phyloP scores from a whole-genome alignment of 805 yeast genomes.

The Teunomyces pallodes region DNA sequence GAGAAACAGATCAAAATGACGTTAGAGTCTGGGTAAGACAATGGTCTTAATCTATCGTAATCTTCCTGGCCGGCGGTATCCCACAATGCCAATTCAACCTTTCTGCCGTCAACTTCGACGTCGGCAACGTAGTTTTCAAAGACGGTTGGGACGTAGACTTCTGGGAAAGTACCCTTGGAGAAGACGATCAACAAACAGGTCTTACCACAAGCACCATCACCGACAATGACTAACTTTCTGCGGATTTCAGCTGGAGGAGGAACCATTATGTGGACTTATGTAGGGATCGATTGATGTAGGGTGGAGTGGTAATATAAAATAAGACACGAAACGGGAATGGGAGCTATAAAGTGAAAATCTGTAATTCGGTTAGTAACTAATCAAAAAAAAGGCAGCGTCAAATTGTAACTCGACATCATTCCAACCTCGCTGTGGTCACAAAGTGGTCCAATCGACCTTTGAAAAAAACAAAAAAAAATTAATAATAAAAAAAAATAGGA shows the following conservation, averaged over 20 bases:
- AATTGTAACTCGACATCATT: not conserved
- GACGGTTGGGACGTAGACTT: slow-evolving; percentile 46
- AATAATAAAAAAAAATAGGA: too few species aligned
- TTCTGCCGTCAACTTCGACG: slow-evolving; percentile 61
- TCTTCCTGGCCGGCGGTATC: slow-evolving; percentile 89
- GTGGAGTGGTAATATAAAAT: not conserved
- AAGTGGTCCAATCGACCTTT: too few species aligned
- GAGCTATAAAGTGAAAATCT: not conserved
- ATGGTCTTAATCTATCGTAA: slow-evolving; percentile 52
- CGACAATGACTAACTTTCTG: slow-evolving; percentile 31
- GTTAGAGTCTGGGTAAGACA: slow-evolving; percentile 39
- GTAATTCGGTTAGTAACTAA: not conserved
- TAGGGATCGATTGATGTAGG: not conserved
- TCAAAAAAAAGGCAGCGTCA: not conserved
- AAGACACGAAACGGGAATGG: not conserved
- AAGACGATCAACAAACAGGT: slow-evolving; percentile 32
- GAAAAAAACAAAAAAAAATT: too few species aligned
- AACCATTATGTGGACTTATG: slow-evolving; percentile 23
- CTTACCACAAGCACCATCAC: slow-evolving; percentile 33
- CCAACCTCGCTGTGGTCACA: not conserved
- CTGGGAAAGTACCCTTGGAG: slow-evolving; percentile 31
- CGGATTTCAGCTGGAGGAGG: slow-evolving; percentile 47
- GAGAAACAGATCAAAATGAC: slow-evolving; percentile 39
- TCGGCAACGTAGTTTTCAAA: slow-evolving; percentile 97
- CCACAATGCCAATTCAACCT: slow-evolving; percentile 51